phyloP scores from a whole-genome alignment of 2,329 filamentous ascomycete species.

The Cordyceps farinosa region DNA sequence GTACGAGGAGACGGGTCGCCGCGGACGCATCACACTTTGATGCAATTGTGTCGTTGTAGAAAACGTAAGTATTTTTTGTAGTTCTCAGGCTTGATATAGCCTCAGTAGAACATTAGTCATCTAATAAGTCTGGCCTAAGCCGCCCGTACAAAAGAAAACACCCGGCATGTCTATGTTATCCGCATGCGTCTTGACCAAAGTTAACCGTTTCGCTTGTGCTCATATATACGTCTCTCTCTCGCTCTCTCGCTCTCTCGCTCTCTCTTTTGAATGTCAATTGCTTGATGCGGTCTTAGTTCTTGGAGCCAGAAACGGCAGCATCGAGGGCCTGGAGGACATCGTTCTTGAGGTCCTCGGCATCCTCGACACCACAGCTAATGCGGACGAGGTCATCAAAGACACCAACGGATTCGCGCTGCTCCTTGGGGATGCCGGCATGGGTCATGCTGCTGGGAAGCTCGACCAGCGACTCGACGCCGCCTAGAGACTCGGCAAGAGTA shows the following conservation, averaged over 20 bases:
- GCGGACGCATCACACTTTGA: neutral
- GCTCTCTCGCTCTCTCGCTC: too few species aligned
- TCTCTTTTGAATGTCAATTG: neutral
- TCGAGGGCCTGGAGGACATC: conserved; percentile 84
- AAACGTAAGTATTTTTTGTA: neutral
- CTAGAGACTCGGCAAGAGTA: conserved; percentile 87
- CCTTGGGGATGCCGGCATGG: conserved; percentile 88
- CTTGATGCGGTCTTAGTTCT: neutral
- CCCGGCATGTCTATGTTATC: neutral
- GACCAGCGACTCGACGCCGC: conserved; percentile 86
- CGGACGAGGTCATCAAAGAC: conserved; percentile 94
- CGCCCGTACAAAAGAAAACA: neutral
- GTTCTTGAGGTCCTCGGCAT: conserved; percentile 74
- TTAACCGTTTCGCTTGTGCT: neutral
- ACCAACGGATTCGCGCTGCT: conserved; percentile 85
- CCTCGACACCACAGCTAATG: conserved; percentile 91
- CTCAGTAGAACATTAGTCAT: neutral
- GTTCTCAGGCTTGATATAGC: neutral
- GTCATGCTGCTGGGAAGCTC: conserved; percentile 97
- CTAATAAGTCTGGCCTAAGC: neutral
- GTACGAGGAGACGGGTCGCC: neutral
- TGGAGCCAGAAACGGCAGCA: conserved; percentile 53
- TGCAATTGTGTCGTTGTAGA: neutral
- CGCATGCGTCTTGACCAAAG: neutral
- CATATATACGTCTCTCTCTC: neutral